phyloP scores from a whole-genome alignment of 2,329 filamentous ascomycete genomes.

The Hypoxylon sp. region DNA sequence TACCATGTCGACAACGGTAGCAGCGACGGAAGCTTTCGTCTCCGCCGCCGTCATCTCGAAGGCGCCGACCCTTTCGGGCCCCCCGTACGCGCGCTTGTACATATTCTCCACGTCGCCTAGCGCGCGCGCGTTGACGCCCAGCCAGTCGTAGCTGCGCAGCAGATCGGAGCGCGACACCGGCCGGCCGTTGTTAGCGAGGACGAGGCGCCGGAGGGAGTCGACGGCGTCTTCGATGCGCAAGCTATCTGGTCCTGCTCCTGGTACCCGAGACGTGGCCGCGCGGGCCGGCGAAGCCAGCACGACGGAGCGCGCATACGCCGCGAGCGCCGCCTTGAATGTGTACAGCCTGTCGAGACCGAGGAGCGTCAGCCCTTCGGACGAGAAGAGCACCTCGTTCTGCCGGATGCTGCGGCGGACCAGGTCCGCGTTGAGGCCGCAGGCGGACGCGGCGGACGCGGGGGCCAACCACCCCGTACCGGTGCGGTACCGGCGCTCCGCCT shows the following conservation, averaged over 20 bases:
- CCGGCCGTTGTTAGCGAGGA: conserved; percentile 64
- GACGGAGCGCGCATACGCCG: conserved; percentile 64
- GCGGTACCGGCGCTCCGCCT: conserved; percentile 63
- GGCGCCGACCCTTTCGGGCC: conserved; percentile 58
- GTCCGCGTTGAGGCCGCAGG: conserved; percentile 61
- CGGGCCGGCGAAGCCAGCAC: too few species aligned
- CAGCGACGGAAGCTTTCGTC: conserved; percentile 37
- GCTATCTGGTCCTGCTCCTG: conserved; percentile 27
- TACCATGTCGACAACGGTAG: conserved; percentile 14
- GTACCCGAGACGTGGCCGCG: too few species aligned
- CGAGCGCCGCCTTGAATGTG: conserved; percentile 71
- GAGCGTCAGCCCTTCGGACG: conserved; percentile 68
- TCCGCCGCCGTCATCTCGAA: conserved; percentile 55
- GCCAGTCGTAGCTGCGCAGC: conserved; percentile 67
- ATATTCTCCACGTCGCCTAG: conserved; percentile 66
- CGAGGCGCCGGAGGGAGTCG: conserved; percentile 70
- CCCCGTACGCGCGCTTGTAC: conserved; percentile 69
- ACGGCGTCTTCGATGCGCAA: conserved; percentile 69
- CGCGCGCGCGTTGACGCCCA: conserved; percentile 63
- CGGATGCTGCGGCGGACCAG: conserved; percentile 67
- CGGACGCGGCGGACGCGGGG: conserved; percentile 56
- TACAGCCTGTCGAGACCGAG: conserved; percentile 72
- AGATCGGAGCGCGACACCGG: conserved; percentile 65
- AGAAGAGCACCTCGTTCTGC: conserved; percentile 72
- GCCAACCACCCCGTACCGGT: conserved; percentile 52